These are phyloP conservation scores for Beauveria asiatica DNA, from an alignment of 2,329 filamentous ascomycete species.

Conservation along the genomic window DNA sequence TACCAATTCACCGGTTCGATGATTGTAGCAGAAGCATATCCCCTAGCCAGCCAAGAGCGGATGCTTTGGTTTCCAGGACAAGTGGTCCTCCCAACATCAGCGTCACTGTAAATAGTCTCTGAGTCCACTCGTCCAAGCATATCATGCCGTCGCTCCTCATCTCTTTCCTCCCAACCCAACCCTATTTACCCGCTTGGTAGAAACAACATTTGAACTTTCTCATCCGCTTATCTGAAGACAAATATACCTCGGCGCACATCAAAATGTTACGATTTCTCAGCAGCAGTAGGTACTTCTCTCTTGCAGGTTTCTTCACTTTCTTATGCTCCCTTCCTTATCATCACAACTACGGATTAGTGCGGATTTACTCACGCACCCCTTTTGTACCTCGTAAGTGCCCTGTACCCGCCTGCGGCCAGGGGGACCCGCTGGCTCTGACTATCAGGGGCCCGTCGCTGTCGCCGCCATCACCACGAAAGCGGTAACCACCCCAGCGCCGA, in stretches of 20 bases:
- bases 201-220: not conserved
- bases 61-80: not conserved
- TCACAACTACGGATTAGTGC: not conserved
- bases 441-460: not conserved
- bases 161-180: not conserved
- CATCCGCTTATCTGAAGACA: not conserved
- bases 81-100: not conserved
- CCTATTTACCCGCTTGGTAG: not conserved
- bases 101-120: not conserved
- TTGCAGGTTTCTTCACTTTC: not conserved
- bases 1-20: not conserved
- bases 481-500: not conserved
- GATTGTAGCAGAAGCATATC: not conserved
- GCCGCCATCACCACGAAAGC: not conserved
- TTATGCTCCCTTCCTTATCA: not conserved
- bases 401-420: not conserved
- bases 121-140: not conserved
- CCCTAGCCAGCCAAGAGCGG: not conserved
- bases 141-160: not conserved
- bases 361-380: not conserved
- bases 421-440: slow-evolving; percentile 1
- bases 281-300: too few relatives aligned
- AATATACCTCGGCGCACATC: not conserved
- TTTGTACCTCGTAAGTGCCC: not conserved
- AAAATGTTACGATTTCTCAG: not conserved